These are phyloP conservation scores for Cichorium intybus DNA, from an alignment of 140 eudicot species.

Conservation along the genomic window DNA sequence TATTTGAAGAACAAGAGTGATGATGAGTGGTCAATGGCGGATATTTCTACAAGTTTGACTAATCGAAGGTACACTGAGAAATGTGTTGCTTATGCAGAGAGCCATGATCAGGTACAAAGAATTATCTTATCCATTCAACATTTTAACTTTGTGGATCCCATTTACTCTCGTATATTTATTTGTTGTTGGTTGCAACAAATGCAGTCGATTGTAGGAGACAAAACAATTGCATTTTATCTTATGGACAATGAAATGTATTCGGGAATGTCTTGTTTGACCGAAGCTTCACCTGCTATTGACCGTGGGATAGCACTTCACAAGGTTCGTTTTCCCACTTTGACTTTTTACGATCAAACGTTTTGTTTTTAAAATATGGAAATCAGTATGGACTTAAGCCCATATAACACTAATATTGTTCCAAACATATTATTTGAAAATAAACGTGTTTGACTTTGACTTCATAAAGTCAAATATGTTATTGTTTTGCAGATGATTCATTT, in stretches of 20 bases:
- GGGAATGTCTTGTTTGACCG: constrained; percentile 87
- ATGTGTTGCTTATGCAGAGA: constrained; percentile 95
- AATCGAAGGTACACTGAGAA: constrained; percentile 91
- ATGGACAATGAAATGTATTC: constrained; percentile 96
- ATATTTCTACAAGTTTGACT: constrained; percentile 73
- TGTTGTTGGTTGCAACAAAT: constrained; percentile 41
- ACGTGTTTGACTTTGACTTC: neutral
- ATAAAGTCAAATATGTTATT: constrained; percentile 2
- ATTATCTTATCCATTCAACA: neutral
- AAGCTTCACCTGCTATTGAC: constrained; percentile 78
- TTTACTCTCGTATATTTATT: constrained; percentile 10
- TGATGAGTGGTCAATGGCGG: constrained; percentile 91
- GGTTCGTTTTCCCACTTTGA: constrained; percentile 43
- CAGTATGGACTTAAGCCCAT: neutral
- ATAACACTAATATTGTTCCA: neutral
- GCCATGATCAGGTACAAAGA: constrained; percentile 89
- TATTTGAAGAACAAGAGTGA: constrained; percentile 89
- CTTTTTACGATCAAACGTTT: constrained; percentile 9
- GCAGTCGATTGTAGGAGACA: constrained; percentile 97
- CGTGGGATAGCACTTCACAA: constrained; percentile 99
- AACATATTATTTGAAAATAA: neutral
- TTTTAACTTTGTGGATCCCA: neutral
- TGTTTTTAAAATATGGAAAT: neutral
- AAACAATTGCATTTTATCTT: constrained; percentile 79
- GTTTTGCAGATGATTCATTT: constrained; percentile 88